Conservation (phyloP, 2,329 filamentous ascomycete species). For the Myriosclerotinia duriaeana region DNA sequence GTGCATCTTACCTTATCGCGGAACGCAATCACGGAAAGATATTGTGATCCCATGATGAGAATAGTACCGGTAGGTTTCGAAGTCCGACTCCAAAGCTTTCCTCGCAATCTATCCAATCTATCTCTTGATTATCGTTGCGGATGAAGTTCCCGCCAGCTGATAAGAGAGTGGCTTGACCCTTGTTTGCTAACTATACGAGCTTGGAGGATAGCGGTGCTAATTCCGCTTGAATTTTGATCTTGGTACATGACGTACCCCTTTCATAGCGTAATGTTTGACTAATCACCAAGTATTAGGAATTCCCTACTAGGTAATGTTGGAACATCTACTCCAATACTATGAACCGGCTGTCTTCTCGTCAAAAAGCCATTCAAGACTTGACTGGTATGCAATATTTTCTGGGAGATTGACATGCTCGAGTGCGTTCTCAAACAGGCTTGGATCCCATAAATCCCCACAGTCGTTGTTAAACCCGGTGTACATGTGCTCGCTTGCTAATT, state of each 20-base stretch:
- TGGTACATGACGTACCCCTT: background rate
- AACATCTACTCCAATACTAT: background rate
- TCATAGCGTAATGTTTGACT: background rate
- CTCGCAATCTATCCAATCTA: background rate
- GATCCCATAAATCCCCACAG: background rate
- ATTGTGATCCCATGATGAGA: background rate
- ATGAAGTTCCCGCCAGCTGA: background rate
- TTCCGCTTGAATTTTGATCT: background rate
- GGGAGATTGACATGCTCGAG: constrained; percentile 9
- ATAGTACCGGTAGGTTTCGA: background rate
- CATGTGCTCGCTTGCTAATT: background rate
- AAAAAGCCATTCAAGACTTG: constrained; percentile 14
- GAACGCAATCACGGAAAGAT: background rate
- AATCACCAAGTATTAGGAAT: background rate
- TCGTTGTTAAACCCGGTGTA: background rate
- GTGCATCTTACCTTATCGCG: background rate
- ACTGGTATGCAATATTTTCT: constrained; percentile 2
- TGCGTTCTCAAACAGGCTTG: constrained; percentile 8
- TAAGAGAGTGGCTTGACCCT: background rate
- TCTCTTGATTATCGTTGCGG: background rate
- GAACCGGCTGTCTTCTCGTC: background rate
- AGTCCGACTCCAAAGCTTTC: background rate
- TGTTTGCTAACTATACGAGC: background rate
- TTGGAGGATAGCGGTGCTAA: background rate
- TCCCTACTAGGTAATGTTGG: too few relatives aligned